These are phyloP conservation scores for Euphorbia tirucalli DNA, from an alignment of 345 rosid species.

Conservation along the genomic window DNA sequence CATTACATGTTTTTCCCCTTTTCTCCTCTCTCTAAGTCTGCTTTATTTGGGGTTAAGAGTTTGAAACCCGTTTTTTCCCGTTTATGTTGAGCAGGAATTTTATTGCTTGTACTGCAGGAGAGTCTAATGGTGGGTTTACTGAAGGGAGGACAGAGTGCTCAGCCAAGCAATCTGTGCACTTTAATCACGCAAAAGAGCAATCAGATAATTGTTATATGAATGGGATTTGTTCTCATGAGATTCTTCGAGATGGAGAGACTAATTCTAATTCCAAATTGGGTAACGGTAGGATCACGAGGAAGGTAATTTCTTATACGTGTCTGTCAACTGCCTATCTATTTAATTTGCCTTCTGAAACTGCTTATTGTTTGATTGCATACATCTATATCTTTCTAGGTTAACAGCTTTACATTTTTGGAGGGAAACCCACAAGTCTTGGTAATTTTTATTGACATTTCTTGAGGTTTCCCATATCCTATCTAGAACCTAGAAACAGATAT, in stretches of 20 bases:
- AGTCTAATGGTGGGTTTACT: slow-evolving; percentile 29
- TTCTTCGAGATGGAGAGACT: slow-evolving; percentile 58
- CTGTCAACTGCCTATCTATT: not conserved
- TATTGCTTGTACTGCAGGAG: slow-evolving; percentile 43
- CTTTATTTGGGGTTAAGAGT: not conserved
- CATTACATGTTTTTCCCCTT: not conserved
- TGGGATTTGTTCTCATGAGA: slow-evolving; percentile 89
- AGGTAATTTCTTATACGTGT: slow-evolving; percentile 44
- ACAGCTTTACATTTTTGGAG: slow-evolving; percentile 11
- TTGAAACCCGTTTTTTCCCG: slow-evolving; percentile 6
- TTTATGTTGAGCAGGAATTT: slow-evolving; percentile 19
- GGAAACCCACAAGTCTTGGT: slow-evolving; percentile 14
- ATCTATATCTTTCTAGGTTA: slow-evolving; percentile 2
- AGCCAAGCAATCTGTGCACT: slow-evolving; percentile 32
- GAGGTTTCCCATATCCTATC: not conserved
- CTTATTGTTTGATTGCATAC: slow-evolving; percentile 13
- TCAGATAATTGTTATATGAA: slow-evolving; percentile 43
- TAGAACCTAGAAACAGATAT: not conserved
- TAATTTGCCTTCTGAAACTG: not conserved
- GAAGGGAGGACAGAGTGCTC: slow-evolving; percentile 34
- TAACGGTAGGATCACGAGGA: slow-evolving; percentile 56
- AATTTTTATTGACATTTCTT: slow-evolving; percentile 7
- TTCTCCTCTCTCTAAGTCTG: not conserved
- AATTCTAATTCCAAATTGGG: slow-evolving; percentile 30
- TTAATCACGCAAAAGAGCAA: slow-evolving; percentile 36